These are phyloP conservation scores for Lumnitzera racemosa DNA, from an alignment of 345 rosid species.

Conservation along the genomic window DNA sequence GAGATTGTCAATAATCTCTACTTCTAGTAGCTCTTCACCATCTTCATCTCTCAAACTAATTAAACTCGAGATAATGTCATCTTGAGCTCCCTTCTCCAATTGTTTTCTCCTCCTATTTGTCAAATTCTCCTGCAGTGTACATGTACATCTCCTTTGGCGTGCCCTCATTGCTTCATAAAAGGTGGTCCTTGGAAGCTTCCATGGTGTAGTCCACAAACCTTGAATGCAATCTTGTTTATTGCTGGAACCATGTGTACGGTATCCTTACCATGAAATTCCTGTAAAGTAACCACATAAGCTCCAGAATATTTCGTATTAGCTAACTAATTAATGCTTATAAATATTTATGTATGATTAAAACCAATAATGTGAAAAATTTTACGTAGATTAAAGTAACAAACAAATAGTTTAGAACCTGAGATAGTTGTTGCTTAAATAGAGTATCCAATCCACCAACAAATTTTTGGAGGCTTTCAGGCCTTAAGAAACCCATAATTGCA, in stretches of 20 bases:
- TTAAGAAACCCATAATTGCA: constrained; percentile 6
- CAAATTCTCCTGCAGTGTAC: neutral
- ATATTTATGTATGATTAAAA: too few relatives aligned
- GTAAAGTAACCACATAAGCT: too few relatives aligned
- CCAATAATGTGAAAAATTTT: too few relatives aligned
- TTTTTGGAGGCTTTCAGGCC: constrained; percentile 9
- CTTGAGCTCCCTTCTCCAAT: neutral
- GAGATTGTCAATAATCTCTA: constrained; percentile 1
- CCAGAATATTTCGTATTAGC: too few relatives aligned
- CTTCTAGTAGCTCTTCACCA: constrained; percentile 1
- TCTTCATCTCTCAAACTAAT: constrained; percentile 8
- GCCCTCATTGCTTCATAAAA: constrained; percentile 7
- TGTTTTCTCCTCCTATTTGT: neutral
- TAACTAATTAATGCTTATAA: too few relatives aligned
- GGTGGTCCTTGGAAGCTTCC: neutral
- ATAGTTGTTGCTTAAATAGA: neutral
- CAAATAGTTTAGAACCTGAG: too few relatives aligned
- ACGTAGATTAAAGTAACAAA: too few relatives aligned
- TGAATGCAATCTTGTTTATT: constrained; percentile 9
- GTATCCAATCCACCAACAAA: constrained; percentile 2
- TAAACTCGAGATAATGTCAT: constrained; percentile 1
- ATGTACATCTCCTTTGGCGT: neutral
- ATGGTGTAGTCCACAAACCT: constrained; percentile 5
- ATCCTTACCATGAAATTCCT: neutral
- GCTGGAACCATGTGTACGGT: constrained; percentile 1